Base-by-base conservation (phyloP, 2,329 filamentous ascomycete genomes). In the Aspergillus felis region DNA sequence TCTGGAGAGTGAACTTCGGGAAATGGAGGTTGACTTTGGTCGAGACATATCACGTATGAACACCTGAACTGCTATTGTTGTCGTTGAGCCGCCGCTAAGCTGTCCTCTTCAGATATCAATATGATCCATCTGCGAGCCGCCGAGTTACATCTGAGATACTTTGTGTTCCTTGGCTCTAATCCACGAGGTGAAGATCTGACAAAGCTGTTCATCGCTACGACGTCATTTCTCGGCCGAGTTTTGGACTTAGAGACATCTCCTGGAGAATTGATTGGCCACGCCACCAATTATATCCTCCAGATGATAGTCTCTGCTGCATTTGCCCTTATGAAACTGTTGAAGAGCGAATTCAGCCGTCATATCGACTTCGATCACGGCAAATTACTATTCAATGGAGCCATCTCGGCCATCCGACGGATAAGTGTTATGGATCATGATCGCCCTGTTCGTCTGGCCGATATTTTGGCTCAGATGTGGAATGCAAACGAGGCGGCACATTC, bases 271-370 rank as follows among this genome's bases (percentile, higher is more conserved):
- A 76, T 84, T 14, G 77, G 78, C 56, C 79, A 84, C 57, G 80
- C 81, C 8, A 81, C 76, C 54, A 85, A 82, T 61, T 87, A 87
- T 66, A 84, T 88, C 56, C 81, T 86, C 64, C 84, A 87, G 65
- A 86, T 87, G 79, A 82, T 87, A 51, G 78, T 87, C 8, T 85
- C 84, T 0, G 84, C 82, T 4, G 84, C 82, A 2, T 87, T 87
- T 61, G 83, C 84, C 0, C 74, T 88, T 1, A 78, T 87, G 64
- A 87, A 87, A 61, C 76, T 88, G 1, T 76, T 87, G 55, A 86
- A 87, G 68, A 86, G 83, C 29, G 83, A 83, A 60, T 85, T 87
- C 59, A 81, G 81, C 17, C 74, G 76, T 22, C 79, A 82, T 38
- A 78, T 83, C 14, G 82, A 87, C 57, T 75, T 78, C 32, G 76